phyloP scores from a whole-genome alignment of 306 rosid species.

The Cajanus cajan region DNA sequence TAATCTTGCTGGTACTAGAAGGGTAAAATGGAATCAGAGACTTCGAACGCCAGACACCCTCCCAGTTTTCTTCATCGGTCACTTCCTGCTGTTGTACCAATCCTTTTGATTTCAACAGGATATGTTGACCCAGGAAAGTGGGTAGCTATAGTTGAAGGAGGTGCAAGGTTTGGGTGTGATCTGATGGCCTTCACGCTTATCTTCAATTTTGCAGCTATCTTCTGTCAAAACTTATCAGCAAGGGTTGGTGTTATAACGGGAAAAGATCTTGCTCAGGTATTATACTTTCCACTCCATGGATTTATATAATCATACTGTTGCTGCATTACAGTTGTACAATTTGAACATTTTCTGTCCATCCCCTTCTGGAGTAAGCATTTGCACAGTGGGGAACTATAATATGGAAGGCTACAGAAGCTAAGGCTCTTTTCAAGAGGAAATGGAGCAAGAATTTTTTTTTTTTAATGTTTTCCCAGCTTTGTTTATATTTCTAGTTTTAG shows the following conservation, averaged over 20 bases:
- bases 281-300: conserved; percentile 9
- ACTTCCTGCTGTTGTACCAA: conserved; percentile 59
- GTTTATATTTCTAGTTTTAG: conserved; percentile 1
- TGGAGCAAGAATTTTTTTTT: not conserved
- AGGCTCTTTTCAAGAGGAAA: conserved; percentile 7
- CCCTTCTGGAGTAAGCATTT: not conserved
- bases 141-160: conserved; percentile 82
- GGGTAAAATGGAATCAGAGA: conserved; percentile 56
- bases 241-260: conserved; percentile 77
- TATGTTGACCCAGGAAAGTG: conserved; percentile 97
- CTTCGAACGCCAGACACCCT: conserved; percentile 27
- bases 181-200: conserved; percentile 57
- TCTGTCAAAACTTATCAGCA: conserved; percentile 83
- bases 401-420: conserved; percentile 3
- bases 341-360: not conserved
- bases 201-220: conserved; percentile 78
- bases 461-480: not conserved
- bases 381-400: not conserved
- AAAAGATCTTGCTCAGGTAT: conserved; percentile 92
- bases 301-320: conserved; percentile 4
- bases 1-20: conserved; percentile 29
- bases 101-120: conserved; percentile 72
- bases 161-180: conserved; percentile 81
- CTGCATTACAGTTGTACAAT: not conserved
- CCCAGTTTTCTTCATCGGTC: conserved; percentile 45